Evolutionary conservation across 768 basidiomycete species (phyloP).

Genomic region (Tubosaeta sp.): DNA sequence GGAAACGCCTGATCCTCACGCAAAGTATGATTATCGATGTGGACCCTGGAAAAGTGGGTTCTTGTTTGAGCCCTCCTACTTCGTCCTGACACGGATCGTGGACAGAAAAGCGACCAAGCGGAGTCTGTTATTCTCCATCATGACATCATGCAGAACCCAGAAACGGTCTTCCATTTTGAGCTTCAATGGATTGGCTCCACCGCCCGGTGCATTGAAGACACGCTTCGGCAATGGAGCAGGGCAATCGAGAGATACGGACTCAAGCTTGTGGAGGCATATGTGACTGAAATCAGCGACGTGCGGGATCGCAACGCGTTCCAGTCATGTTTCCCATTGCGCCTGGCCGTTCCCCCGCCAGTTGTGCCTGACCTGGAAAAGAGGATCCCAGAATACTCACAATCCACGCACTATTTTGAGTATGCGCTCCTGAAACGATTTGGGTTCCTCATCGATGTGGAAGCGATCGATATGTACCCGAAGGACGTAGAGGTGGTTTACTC

Average conservation of each 20-base stretch:
- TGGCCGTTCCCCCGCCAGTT: conserved; percentile 72
- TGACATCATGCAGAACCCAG: conserved; percentile 92
- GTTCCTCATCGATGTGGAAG: conserved; percentile 84
- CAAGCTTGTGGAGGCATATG: conserved; percentile 89
- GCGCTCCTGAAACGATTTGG: conserved; percentile 71
- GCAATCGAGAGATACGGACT: conserved; percentile 86
- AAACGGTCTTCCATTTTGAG: conserved; percentile 95
- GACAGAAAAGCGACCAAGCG: conserved; percentile 80
- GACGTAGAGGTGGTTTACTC: conserved; percentile 84
- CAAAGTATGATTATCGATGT: conserved; percentile 91
- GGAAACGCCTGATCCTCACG: conserved; percentile 69
- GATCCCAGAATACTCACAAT: conserved; percentile 62
- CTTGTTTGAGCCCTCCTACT: not conserved
- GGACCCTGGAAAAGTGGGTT: conserved; percentile 64
- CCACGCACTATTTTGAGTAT: conserved; percentile 76
- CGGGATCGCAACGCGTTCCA: conserved; percentile 86
- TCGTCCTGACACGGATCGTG: conserved; percentile 7
- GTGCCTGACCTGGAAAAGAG: conserved; percentile 63
- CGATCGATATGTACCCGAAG: conserved; percentile 69
- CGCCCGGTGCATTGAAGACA: conserved; percentile 86
- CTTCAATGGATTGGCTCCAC: conserved; percentile 96
- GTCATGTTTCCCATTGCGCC: conserved; percentile 77
- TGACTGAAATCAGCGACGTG: conserved; percentile 87
- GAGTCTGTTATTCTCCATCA: conserved; percentile 87
- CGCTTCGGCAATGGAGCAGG: conserved; percentile 75